Conservation (phyloP, 768 basidiomycete genomes). For the Kondoa subrosea region DNA sequence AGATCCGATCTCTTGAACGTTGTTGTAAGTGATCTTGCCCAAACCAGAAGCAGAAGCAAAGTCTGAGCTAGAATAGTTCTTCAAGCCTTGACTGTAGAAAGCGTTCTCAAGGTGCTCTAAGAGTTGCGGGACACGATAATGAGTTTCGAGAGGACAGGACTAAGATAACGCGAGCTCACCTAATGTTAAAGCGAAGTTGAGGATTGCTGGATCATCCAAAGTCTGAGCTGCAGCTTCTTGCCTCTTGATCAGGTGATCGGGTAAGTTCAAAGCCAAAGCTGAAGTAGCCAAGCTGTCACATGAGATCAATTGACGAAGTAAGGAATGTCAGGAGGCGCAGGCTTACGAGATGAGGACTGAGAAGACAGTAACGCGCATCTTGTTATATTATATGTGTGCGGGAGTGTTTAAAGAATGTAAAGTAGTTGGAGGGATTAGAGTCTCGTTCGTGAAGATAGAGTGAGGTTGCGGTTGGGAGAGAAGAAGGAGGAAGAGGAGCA, state of each 20-base stretch:
- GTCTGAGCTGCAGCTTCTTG: background rate
- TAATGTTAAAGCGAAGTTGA: constrained; percentile 8
- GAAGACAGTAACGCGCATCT: background rate
- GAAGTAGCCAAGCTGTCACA: background rate
- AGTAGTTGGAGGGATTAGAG: background rate
- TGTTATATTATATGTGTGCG: background rate
- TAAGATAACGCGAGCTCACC: background rate
- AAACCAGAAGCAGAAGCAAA: constrained; percentile 33
- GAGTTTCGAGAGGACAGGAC: too few relatives aligned
- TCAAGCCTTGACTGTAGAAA: constrained; percentile 31
- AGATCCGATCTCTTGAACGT: constrained; percentile 41
- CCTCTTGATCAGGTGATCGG: background rate
- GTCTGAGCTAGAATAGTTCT: constrained; percentile 39
- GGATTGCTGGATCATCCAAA: background rate
- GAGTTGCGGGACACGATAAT: too few relatives aligned
- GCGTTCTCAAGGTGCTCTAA: constrained; percentile 33
- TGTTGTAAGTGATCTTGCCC: constrained; percentile 39
- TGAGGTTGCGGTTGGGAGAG: background rate
- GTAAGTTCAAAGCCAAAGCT: background rate
- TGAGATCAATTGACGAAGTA: background rate
- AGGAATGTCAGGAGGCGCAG: background rate
- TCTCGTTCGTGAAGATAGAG: background rate
- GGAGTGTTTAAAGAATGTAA: background rate
- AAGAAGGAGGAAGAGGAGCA: background rate
- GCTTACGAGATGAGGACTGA: background rate